phyloP scores from a whole-genome alignment of 305 asterid genomes.

The Lippia alba region DNA sequence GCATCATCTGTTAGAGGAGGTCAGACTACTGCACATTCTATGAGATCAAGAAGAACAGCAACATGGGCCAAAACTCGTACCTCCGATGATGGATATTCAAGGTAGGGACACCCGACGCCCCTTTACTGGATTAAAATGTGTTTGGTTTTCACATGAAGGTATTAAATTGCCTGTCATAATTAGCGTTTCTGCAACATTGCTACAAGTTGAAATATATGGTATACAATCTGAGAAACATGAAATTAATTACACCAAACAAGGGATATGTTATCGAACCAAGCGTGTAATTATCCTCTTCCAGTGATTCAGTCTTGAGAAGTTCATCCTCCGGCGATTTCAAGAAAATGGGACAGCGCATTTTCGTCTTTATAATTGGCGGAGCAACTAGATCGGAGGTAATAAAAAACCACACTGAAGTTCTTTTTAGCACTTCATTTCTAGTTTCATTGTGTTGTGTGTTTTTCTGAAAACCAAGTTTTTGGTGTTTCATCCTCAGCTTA shows the following conservation, averaged over 20 bases:
- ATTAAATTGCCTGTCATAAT: not conserved
- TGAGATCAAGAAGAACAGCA: constrained; percentile 87
- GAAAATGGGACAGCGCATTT: constrained; percentile 83
- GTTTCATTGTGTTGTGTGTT: not conserved
- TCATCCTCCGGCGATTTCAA: constrained; percentile 51
- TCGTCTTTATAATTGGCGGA: constrained; percentile 85
- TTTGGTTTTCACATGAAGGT: not conserved
- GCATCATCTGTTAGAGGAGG: constrained; percentile 51
- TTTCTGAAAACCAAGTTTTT: not conserved
- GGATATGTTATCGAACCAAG: no score
- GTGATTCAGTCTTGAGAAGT: constrained; percentile 61
- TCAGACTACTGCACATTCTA: constrained; percentile 60
- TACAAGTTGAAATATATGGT: no score
- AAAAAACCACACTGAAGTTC: constrained; percentile 16
- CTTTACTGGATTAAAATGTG: not conserved
- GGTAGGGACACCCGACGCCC: constrained; percentile 45
- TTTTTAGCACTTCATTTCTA: constrained; percentile 16
- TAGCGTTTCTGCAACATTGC: no score
- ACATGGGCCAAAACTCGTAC: constrained; percentile 72
- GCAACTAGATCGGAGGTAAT: constrained; percentile 92
- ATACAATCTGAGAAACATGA: no score
- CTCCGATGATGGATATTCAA: constrained; percentile 78
- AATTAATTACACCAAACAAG: no score
- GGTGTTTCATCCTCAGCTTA: constrained; percentile 51
- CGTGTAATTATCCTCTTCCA: constrained; percentile 27